Percentiles rank a stretch among this genome's conserved stretches.
phyloP scores from a whole-genome alignment of 331 rosid species.

The Malus hybrid region DNA sequence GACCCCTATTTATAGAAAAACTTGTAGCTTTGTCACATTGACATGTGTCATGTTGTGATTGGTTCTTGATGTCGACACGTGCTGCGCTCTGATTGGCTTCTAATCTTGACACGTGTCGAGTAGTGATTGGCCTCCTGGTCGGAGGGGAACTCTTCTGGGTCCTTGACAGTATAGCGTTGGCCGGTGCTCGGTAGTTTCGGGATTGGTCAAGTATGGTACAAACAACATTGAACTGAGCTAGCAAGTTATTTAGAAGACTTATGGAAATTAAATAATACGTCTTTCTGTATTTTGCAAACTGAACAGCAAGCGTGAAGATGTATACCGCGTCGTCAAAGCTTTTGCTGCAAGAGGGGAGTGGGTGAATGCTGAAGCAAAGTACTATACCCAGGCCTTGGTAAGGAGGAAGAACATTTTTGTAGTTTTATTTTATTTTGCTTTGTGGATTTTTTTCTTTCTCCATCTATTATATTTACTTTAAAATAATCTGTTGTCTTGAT shows the following conservation, averaged over 20 bases:
- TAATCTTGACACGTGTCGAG: no score
- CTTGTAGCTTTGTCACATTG: no score
- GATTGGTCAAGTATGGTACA: no score
- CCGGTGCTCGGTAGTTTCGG: no score
- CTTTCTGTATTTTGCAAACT: slow-evolving; percentile 18
- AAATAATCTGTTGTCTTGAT: neutral
- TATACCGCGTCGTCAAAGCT: slow-evolving; percentile 72
- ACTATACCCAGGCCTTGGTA: slow-evolving; percentile 67
- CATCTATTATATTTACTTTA: neutral
- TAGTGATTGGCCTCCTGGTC: no score
- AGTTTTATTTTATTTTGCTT: neutral
- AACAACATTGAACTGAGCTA: neutral
- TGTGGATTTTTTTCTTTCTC: neutral
- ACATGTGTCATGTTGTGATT: no score
- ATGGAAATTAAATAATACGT: slow-evolving; percentile 14
- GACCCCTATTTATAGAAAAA: no score
- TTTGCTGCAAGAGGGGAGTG: slow-evolving; percentile 60
- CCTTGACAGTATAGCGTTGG: no score
- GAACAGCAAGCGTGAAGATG: slow-evolving; percentile 81
- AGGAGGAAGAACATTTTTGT: neutral
- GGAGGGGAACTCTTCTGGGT: no score
- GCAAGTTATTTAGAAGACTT: neutral
- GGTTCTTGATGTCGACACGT: no score
- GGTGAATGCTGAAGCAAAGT: slow-evolving; percentile 64
- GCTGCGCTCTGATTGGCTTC: no score